Evolutionary conservation across 202 grass and related monocot genomes (phyloP), one percentile per base, ranked within the genome.

Genomic region (Digitaria exilis): DNA sequence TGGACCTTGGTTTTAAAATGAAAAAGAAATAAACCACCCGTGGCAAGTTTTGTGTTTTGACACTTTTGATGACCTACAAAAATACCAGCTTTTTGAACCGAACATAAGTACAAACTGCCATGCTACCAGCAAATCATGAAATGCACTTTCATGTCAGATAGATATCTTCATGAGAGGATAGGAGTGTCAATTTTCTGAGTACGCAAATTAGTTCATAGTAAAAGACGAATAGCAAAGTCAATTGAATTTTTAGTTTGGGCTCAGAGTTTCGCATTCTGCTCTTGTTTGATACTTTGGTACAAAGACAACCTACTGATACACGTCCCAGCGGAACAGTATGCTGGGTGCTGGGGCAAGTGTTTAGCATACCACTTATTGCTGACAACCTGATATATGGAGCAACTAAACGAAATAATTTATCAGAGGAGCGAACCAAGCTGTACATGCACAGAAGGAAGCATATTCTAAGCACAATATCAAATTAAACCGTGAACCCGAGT

Each of bases 401-500:
- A 87, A 61, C 69, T 73, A 21, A 71, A 64, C 25, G 19, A 29
- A 13, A 55, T 59, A 15, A 29, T 67, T 82, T 48, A 82, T 29
- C 69, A 42, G 57, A 65, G 13, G 59, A 57, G 39, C 19, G 49
- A 91, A 84, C 52, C n/a, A n/a, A n/a, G n/a, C n/a, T n/a, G 78
- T 87, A 80, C 69, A 87, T 7, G 30, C 63, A 80, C 6, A 48
- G 15, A 76, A 82, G 43, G 69, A 73, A 65, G 77, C 69, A 70
- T n/a, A n/a, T 24, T 65, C 54, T 85, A 84, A 83, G 61, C 59
- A 67, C 49, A 42, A 51, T 60, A 85, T 84, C 65, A 26, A 84
- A 82, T 82, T 78, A 78, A 91, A 85, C 60, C 50, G 66, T 87
- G 58, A 85, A 72, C 82, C 77, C 41, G 58, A 80, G 80, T 83